A percentile compares a stretch with the other conserved stretches of the same genome.
Evolutionary conservation across 768 basidiomycete species (phyloP).

Genomic region (Podaxis sp.): DNA sequence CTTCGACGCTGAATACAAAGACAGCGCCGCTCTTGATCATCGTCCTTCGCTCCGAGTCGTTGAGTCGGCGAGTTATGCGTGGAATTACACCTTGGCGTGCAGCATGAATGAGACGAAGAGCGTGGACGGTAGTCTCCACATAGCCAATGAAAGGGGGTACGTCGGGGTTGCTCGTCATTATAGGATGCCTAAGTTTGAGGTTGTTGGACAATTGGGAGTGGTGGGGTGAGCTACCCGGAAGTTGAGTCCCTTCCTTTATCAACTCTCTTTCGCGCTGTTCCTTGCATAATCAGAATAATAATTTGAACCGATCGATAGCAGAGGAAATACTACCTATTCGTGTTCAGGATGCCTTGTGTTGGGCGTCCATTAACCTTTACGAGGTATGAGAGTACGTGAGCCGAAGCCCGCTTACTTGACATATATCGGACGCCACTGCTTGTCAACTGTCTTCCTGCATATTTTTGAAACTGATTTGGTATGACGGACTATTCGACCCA

Average conservation of each 20-base stretch:
- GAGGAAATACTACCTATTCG: slow-evolving; percentile 14
- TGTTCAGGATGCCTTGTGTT: slow-evolving; percentile 31
- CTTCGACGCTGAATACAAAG: slow-evolving; percentile 87
- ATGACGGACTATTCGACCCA: slow-evolving; percentile 17
- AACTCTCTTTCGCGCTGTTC: slow-evolving; percentile 34
- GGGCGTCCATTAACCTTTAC: slow-evolving; percentile 41
- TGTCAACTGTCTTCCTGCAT: slow-evolving; percentile 36
- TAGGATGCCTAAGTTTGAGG: slow-evolving; percentile 50
- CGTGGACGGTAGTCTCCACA: slow-evolving; percentile 80
- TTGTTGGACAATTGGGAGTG: slow-evolving; percentile 52
- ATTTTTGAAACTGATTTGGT: slow-evolving; percentile 15
- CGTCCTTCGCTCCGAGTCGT: slow-evolving; percentile 71
- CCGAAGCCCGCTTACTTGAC: slow-evolving; percentile 41
- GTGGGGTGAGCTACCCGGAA: slow-evolving; percentile 44
- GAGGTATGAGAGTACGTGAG: slow-evolving; percentile 38
- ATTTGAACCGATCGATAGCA: slow-evolving; percentile 32
- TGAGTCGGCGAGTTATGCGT: slow-evolving; percentile 79
- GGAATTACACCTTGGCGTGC: slow-evolving; percentile 78
- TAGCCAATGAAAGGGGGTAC: slow-evolving; percentile 74
- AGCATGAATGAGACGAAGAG: slow-evolving; percentile 80
- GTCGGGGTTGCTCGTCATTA: slow-evolving; percentile 53
- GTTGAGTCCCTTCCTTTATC: slow-evolving; percentile 40
- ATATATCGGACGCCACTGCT: slow-evolving; percentile 42
- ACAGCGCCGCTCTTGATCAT: slow-evolving; percentile 72
- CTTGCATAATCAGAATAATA: slow-evolving; percentile 37